A percentile compares a stretch with the other conserved stretches of the same genome.
Conservation (phyloP, 371 early-diverging fungal species). For the Mortierella sp. region DNA sequence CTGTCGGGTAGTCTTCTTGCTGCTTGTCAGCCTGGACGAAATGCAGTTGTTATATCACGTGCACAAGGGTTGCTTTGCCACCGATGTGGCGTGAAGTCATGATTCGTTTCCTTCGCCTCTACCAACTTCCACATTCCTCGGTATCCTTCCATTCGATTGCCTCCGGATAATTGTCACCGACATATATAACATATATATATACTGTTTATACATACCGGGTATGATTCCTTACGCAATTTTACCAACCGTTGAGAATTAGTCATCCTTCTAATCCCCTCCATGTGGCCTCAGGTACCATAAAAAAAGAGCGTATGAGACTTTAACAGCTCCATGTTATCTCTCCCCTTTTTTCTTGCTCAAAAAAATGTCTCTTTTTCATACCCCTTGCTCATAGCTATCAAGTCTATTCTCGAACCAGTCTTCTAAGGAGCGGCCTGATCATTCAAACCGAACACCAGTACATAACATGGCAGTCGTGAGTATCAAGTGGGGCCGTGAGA, state of each 20-base stretch:
- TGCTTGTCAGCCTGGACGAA: no score
- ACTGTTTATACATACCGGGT: neutral
- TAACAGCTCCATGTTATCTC: neutral
- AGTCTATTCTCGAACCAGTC: neutral
- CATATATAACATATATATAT: no score
- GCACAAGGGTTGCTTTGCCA: no score
- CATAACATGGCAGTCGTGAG: slow-evolving; percentile 25
- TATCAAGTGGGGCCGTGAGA: slow-evolving; percentile 47
- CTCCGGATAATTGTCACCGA: no score
- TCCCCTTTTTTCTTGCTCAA: neutral
- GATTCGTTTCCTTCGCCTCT: no score
- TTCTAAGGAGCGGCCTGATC: neutral
- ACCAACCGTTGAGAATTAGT: neutral
- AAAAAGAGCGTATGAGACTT: neutral
- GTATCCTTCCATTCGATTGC: no score
- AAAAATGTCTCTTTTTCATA: neutral
- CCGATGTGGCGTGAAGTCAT: no score
- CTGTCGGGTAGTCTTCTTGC: no score
- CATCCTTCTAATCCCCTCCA: no score
- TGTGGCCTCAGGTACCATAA: slow-evolving; percentile 1
- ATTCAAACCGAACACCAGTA: neutral
- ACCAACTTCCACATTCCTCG: no score
- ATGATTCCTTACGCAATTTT: neutral
- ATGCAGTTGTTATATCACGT: no score
- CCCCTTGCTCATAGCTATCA: neutral